These are phyloP conservation scores for Arabidopsis lyrata DNA, from an alignment of 441 rosid species.

Conservation along the genomic window DNA sequence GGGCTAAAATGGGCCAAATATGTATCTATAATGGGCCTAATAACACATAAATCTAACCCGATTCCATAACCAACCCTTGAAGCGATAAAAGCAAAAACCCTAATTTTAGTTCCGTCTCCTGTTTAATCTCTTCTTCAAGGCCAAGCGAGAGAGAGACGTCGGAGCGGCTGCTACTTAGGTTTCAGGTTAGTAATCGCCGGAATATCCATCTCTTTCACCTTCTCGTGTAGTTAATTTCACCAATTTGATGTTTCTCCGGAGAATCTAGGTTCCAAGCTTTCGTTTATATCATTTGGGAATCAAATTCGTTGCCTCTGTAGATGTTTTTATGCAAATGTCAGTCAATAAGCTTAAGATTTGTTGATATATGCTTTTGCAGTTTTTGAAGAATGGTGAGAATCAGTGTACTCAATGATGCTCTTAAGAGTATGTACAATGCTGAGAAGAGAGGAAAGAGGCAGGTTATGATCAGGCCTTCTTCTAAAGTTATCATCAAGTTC, in stretches of 20 bases:
- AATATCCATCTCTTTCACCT: neutral
- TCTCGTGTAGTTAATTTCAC: neutral
- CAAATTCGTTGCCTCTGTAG: neutral
- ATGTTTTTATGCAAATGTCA: neutral
- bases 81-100: conserved; percentile 36
- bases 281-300: neutral
- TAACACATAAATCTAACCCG: neutral
- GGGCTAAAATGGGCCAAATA: conserved; percentile 9
- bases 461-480: conserved; percentile 69
- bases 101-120: conserved; percentile 13
- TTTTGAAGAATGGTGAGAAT: conserved; percentile 55
- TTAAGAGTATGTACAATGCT: conserved; percentile 68
- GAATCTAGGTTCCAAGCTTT: neutral
- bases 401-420: conserved; percentile 64
- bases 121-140: neutral
- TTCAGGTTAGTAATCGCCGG: conserved; percentile 31
- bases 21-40: neutral
- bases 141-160: neutral
- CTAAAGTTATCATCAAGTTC: conserved; percentile 68
- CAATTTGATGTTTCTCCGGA: neutral
- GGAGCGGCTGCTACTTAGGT: conserved; percentile 32
- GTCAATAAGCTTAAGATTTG: neutral
- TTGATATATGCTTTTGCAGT: conserved; percentile 9
- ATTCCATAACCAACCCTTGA: neutral
- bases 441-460: conserved; percentile 73